Evolutionary conservation across 257 asterid genomes (phyloP), one percentile per base, ranked within the genome.

Genomic region (Osmanthus fragrans): DNA sequence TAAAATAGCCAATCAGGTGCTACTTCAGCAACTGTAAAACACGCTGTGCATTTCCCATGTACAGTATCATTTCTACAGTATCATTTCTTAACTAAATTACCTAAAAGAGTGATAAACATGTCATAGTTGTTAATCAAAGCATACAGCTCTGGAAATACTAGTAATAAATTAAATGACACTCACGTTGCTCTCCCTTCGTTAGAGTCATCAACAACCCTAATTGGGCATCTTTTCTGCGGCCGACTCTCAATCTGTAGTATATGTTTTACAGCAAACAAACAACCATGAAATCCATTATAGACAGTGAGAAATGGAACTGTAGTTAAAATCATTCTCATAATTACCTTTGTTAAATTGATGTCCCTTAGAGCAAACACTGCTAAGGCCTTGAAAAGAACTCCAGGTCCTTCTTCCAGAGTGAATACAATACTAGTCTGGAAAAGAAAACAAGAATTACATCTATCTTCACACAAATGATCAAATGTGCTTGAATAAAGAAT

Each of bases 361-460:
- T 67, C 92, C 83, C 99, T 85, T 84, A 96, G 82, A 70, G 97
- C 86, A 89, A 96, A 96, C 73, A 89, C 98, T 2, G 97, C 92
- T 67, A 96, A 87, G 70, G 99, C 99, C 89, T 96, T 92, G 89
- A 96, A 96, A 67, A 96, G 91, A 81, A 92, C 87, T 64, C 99
- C 98, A 18, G 99, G 97, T 47, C 99, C 99, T 87, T 93, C 98
- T 80, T 89, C 98, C 84, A 93, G 87, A 81, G 88, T 88, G 88
- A 96, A 96, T 71, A 93, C 97, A 19, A 96, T 88, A 84, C 99
- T 96, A 19, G 98, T 93, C 99, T 93, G 81, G 49, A 36, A 75
- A 77, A 64, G 76, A 40, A 73, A 42, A 34, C 54, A 79, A 77
- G 73, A 60, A 49, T 72, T 42, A 71, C 34, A 42, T 40, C 58